Evolutionary conservation across 2,329 filamentous ascomycete genomes (phyloP).

Genomic region (Ascochyta fabae): DNA sequence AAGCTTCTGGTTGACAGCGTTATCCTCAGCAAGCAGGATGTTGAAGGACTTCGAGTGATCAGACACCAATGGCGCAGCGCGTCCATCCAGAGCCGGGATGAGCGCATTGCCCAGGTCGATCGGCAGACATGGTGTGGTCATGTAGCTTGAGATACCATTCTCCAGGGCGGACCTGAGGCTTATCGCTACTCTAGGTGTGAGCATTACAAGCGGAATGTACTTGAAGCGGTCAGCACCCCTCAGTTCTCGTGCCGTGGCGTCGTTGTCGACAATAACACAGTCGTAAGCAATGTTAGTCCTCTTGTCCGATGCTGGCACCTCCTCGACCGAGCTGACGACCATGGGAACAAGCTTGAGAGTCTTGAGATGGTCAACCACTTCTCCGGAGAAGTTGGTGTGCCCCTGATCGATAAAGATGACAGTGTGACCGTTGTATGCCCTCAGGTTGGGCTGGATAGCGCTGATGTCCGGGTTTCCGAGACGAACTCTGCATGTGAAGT

Average conservation of each 20-base stretch:
- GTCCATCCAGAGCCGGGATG: constrained; percentile 91
- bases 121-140: constrained; percentile 93
- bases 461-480: constrained; percentile 79
- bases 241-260: constrained; percentile 84
- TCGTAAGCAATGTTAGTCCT: constrained; percentile 73
- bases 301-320: constrained; percentile 64
- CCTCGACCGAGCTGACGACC: constrained; percentile 78
- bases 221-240: constrained; percentile 94
- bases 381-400: constrained; percentile 75
- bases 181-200: constrained; percentile 88
- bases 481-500: constrained; percentile 92
- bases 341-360: constrained; percentile 80
- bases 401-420: constrained; percentile 96
- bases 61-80: constrained; percentile 86
- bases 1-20: constrained; percentile 93
- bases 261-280: constrained; percentile 93
- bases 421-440: constrained; percentile 89
- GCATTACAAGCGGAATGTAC: constrained; percentile 92
- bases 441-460: constrained; percentile 80
- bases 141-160: constrained; percentile 96
- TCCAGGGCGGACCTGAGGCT: constrained; percentile 93
- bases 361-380: constrained; percentile 79
- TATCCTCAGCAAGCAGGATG: constrained; percentile 94
- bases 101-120: constrained; percentile 96
- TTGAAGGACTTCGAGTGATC: constrained; percentile 96